Base-by-base conservation (phyloP, 495 filamentous ascomycete genomes). In the Hypoxylon trugodes region DNA sequence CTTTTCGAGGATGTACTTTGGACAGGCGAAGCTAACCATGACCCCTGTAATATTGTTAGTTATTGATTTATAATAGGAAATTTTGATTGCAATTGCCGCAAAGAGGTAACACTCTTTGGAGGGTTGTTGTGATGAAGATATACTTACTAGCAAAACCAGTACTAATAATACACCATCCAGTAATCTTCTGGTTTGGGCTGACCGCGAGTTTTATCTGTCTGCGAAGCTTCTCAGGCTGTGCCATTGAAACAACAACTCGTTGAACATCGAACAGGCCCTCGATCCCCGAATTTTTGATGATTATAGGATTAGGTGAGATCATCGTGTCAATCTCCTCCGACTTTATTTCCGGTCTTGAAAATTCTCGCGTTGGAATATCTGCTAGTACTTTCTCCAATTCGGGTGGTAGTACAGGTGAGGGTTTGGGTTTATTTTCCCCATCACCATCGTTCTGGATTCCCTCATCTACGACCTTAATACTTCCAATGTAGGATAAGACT, bases 201-300 rank as follows among this genome's bases (percentile, higher is more conserved):
- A 67, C 63, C 0, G 73, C 72, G 30, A 65, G 71, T 18, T 52
- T 66, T 6, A 75, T 51, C 42, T 73, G 71, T 8, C 53, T 40
- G 8, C 69, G 71, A n/a, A 77, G 70, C 21, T 60, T 59, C 12
- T 74, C 65, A 1, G 68, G 43, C 42, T 76, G 62, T 12, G 68
- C 53, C 62, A 76, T 69, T 45, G 69, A 74, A 41, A 80, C 65
- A 49, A 77, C 52, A 19, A 80, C 74, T 49, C 74, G 69, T 55
- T 77, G 76, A 32, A 80, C 75, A 59, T 77, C 76, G 41, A 80
- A 77, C 8, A 76, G 55, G 2, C 72, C 69, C 28, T 77, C 68
- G 41, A 80, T 76, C 2, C 76, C 76, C 2, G 73, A 73, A 47
- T 69, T 74, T 58, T 67, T 74, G 26, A 78, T 55, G 15, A 70